A percentile compares a stretch with the other conserved stretches of the same genome.
phyloP scores from a whole-genome alignment of 2,329 filamentous ascomycete species.

The Orbilia javanica region DNA sequence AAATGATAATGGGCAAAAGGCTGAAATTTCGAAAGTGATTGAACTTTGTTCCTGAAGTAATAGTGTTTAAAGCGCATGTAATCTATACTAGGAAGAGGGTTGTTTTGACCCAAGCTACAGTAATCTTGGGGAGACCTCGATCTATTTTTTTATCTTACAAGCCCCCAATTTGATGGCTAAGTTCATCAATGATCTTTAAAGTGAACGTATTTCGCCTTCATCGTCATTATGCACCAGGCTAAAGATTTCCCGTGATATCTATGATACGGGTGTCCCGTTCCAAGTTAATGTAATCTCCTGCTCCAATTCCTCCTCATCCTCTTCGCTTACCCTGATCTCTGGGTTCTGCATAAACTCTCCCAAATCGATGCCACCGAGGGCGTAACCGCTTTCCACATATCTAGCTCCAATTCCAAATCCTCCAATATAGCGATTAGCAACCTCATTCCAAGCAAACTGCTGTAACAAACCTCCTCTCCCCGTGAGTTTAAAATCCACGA shows the following conservation, averaged over 20 bases:
- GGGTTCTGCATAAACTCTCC: not conserved
- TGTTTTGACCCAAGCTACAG: not conserved
- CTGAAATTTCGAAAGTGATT: not conserved
- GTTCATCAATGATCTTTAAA: not conserved
- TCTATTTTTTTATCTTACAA: conserved; percentile 10
- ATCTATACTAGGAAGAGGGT: not conserved
- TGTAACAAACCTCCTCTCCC: conserved; percentile 51
- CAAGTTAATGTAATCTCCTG: conserved; percentile 50
- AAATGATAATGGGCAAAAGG: conserved; percentile 2
- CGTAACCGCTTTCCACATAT: conserved; percentile 36
- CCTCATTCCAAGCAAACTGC: conserved; percentile 55
- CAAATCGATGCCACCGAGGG: conserved; percentile 14
- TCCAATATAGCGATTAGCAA: conserved; percentile 44
- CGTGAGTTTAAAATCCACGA: not conserved
- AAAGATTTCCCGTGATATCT: not conserved
- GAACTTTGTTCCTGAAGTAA: not conserved
- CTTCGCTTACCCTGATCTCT: not conserved
- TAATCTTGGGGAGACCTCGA: not conserved
- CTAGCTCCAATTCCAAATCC: conserved; percentile 48
- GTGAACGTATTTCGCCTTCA: no score
- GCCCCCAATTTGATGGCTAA: not conserved
- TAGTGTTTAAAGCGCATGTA: no score
- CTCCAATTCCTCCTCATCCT: conserved; percentile 32
- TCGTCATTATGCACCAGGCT: not conserved
- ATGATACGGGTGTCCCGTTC: conserved; percentile 37